Evolutionary conservation across 129 eudicot species (phyloP).

Genomic region (Apium graveolens): DNA sequence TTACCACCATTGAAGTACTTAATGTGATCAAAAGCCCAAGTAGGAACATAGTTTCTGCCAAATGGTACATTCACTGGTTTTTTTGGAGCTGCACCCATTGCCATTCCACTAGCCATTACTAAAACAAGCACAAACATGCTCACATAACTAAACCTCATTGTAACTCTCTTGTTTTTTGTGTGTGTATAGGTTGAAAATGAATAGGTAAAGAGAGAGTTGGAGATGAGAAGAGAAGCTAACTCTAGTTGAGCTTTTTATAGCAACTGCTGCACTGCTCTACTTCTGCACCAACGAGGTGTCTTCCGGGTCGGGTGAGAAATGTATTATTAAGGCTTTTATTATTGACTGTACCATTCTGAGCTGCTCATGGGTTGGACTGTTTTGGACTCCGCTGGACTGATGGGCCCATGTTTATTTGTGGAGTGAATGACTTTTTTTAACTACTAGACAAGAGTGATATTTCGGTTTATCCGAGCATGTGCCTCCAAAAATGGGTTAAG

Average conservation of each 20-base stretch:
- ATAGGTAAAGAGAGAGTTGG: background rate
- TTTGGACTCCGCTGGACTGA: background rate
- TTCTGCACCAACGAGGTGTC: background rate
- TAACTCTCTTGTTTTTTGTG: background rate
- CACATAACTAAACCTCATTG: background rate
- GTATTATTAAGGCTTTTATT: background rate
- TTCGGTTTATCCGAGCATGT: too few relatives aligned
- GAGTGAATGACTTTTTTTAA: background rate
- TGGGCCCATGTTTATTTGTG: background rate
- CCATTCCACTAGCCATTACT: slow-evolving; percentile 19
- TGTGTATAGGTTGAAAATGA: background rate
- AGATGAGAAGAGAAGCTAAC: background rate
- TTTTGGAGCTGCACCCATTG: slow-evolving; percentile 43
- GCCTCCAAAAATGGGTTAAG: too few relatives aligned
- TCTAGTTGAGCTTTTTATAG: background rate
- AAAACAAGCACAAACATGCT: background rate
- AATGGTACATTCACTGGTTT: slow-evolving; percentile 60
- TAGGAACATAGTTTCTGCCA: slow-evolving; percentile 81
- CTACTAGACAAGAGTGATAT: background rate
- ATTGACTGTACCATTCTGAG: background rate
- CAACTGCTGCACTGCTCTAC: background rate
- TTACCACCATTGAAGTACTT: slow-evolving; percentile 80
- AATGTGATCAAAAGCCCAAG: slow-evolving; percentile 95
- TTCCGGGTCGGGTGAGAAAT: background rate
- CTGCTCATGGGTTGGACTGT: slow-evolving; percentile 2